A percentile compares a stretch with the other conserved stretches of the same genome.
Evolutionary conservation across 1,284 basidiomycete species (phyloP).

Genomic region (Chalciporus piperatoides): DNA sequence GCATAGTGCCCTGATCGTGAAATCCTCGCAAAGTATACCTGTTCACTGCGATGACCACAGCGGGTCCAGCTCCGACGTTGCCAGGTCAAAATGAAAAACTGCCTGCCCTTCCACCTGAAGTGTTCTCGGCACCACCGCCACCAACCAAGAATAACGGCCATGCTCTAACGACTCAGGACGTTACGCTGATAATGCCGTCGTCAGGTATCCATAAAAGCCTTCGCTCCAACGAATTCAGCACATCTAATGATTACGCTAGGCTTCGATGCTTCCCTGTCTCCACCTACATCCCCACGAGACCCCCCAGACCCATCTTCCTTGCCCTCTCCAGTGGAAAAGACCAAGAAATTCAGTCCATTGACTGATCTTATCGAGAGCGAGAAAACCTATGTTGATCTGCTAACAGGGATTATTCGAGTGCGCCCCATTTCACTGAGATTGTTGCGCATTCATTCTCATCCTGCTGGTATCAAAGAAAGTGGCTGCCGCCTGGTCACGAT

Average conservation of each 20-base stretch:
- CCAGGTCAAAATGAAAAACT: slow-evolving; percentile 35
- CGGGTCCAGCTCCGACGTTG: background rate
- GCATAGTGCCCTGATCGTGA: background rate
- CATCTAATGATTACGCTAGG: slow-evolving; percentile 22
- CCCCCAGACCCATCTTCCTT: slow-evolving; percentile 30
- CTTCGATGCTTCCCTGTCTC: slow-evolving; percentile 31
- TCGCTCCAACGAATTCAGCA: slow-evolving; percentile 2
- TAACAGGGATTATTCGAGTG: slow-evolving; percentile 89
- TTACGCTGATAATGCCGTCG: slow-evolving; percentile 26
- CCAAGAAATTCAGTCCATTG: slow-evolving; percentile 77
- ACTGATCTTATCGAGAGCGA: slow-evolving; percentile 94
- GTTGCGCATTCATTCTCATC: slow-evolving; percentile 15
- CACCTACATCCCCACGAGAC: slow-evolving; percentile 31
- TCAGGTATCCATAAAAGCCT: slow-evolving; percentile 26
- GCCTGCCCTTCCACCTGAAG: slow-evolving; percentile 34
- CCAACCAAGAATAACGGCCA: slow-evolving; percentile 38
- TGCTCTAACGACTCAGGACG: slow-evolving; percentile 5
- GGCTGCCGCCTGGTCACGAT: slow-evolving; percentile 93
- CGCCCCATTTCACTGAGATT: slow-evolving; percentile 32
- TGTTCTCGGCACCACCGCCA: slow-evolving; percentile 24
- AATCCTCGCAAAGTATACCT: background rate
- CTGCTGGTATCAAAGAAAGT: slow-evolving; percentile 64
- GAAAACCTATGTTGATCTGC: slow-evolving; percentile 86
- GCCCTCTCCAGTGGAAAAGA: slow-evolving; percentile 38
- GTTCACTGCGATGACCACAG: background rate